Conservation (phyloP, 805 yeast species). For the Saccharomycopsis schoenii region DNA sequence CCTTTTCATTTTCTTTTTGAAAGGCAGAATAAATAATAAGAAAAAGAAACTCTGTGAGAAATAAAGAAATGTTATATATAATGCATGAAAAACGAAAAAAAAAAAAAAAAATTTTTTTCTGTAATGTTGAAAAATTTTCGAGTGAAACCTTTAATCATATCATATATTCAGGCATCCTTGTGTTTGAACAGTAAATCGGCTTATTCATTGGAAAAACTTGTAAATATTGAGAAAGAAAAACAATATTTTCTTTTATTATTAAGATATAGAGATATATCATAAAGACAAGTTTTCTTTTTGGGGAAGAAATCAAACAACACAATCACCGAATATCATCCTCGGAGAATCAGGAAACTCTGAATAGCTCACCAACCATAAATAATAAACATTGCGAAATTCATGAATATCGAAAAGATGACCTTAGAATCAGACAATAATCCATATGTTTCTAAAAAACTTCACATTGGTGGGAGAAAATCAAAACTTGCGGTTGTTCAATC, state of each 20-base stretch:
- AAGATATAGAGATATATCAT: too few relatives aligned
- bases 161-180: too few relatives aligned
- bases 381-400: not conserved
- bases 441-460: conserved; percentile 17
- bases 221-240: too few relatives aligned
- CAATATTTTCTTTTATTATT: too few relatives aligned
- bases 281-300: too few relatives aligned
- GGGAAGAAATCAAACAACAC: too few relatives aligned
- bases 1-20: too few relatives aligned
- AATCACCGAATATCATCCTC: too few relatives aligned
- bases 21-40: not conserved
- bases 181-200: not conserved
- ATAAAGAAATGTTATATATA: not conserved
- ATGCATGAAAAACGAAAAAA: not conserved
- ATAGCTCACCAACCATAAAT: not conserved
- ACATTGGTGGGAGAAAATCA: conserved; percentile 85
- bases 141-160: not conserved
- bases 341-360: not conserved
- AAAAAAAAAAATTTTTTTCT: not conserved
- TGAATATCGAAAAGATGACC: conserved; percentile 7
- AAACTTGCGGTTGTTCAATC: conserved; percentile 81
- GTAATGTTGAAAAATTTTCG: not conserved
- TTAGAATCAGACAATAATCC: conserved; percentile 14
- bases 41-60: not conserved
- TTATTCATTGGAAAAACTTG: too few relatives aligned